Evolutionary conservation across 371 early-diverging fungal genomes (phyloP).

Genomic region (Apophysomyces trapeziformis): DNA sequence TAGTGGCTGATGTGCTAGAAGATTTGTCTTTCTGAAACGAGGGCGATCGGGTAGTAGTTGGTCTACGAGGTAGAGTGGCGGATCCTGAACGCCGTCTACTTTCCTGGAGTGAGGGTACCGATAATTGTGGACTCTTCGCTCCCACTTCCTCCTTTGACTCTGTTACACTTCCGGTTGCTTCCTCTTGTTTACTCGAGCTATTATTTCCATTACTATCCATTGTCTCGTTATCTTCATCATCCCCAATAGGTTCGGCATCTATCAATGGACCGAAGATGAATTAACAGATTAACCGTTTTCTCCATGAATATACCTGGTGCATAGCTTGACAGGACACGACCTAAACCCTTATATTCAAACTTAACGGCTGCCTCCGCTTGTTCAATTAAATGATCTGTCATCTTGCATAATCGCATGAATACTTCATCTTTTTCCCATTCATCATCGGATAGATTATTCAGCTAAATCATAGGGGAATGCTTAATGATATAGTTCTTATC

Average conservation of each 20-base stretch:
- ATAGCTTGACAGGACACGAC: constrained; percentile 44
- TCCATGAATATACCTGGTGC: constrained; percentile 2
- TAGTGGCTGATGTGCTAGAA: background rate
- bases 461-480: background rate
- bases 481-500: background rate
- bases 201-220: background rate
- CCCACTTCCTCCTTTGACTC: background rate
- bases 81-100: background rate
- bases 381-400: constrained; percentile 48
- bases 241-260: constrained; percentile 7
- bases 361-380: constrained; percentile 44
- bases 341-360: constrained; percentile 43
- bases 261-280: background rate
- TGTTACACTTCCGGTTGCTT: background rate
- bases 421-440: constrained; percentile 52
- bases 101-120: background rate
- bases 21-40: background rate
- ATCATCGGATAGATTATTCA: constrained; percentile 22
- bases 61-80: background rate
- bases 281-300: background rate
- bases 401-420: constrained; percentile 39
- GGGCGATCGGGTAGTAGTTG: background rate
- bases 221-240: constrained; percentile 9
- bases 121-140: background rate
- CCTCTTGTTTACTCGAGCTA: background rate